phyloP scores from a whole-genome alignment of 2,329 filamentous ascomycete genomes.

The Cladophialophora chaetospira region DNA sequence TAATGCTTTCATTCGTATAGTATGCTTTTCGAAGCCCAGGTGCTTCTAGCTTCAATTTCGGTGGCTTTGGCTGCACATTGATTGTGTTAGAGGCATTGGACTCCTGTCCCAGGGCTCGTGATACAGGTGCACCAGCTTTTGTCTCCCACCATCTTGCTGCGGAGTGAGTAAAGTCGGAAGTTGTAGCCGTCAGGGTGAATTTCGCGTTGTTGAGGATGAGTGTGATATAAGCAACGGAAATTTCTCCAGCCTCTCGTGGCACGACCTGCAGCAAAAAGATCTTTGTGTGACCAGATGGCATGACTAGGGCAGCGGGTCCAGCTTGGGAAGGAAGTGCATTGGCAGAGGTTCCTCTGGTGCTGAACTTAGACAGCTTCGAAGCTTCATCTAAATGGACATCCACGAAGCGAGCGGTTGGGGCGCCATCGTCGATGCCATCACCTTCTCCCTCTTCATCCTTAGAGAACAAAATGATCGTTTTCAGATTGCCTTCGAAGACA shows the following conservation, averaged over 20 bases:
- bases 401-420: slow-evolving; percentile 36
- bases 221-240: slow-evolving; percentile 64
- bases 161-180: slow-evolving; percentile 46
- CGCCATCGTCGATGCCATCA: slow-evolving; percentile 28
- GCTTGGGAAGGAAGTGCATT: slow-evolving; percentile 47
- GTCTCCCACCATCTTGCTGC: slow-evolving; percentile 48
- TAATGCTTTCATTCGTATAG: slow-evolving; percentile 79
- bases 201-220: slow-evolving; percentile 64
- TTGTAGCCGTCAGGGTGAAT: slow-evolving; percentile 69
- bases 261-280: slow-evolving; percentile 72
- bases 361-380: slow-evolving; percentile 34
- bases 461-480: slow-evolving; percentile 45
- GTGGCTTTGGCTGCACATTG: slow-evolving; percentile 81
- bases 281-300: slow-evolving; percentile 67
- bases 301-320: slow-evolving; percentile 64
- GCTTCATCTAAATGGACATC: slow-evolving; percentile 41
- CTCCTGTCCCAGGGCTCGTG: slow-evolving; percentile 47
- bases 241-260: slow-evolving; percentile 79
- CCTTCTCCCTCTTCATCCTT: slow-evolving; percentile 34
- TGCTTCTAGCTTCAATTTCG: slow-evolving; percentile 79
- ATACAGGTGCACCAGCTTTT: slow-evolving; percentile 39
- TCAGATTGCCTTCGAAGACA: slow-evolving; percentile 55
- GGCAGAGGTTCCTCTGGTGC: slow-evolving; percentile 38
- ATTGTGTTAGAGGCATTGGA: slow-evolving; percentile 57
- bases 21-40: slow-evolving; percentile 68